phyloP scores from a whole-genome alignment of 208 protist genomes.

The Zelonia costaricensis region DNA sequence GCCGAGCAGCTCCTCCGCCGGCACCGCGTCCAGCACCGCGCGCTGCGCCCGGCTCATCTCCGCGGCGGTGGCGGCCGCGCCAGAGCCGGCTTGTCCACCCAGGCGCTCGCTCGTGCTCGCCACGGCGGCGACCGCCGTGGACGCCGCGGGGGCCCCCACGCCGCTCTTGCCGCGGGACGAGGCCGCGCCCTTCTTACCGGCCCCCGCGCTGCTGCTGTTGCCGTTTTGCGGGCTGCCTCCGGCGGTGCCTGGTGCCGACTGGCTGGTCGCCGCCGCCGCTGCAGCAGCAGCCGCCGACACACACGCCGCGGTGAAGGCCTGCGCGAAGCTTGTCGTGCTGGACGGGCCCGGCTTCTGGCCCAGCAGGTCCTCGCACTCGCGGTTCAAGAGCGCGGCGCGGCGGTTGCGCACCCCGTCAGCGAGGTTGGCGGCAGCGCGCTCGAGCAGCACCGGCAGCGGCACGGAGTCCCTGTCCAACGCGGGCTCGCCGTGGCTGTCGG shows the following conservation, averaged over 20 bases:
- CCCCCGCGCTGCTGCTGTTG: not conserved
- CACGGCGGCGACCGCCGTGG: not conserved
- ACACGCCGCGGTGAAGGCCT: not conserved
- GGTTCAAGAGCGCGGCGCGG: constrained; percentile 10
- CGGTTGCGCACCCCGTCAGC: constrained; percentile 22
- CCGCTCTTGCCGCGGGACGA: constrained; percentile 2
- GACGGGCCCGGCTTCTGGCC: constrained; percentile 1
- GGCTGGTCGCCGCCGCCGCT: not conserved
- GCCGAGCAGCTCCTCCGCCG: constrained; percentile 11
- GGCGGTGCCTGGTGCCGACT: not conserved
- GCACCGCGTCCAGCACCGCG: constrained; percentile 2
- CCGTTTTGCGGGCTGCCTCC: not conserved
- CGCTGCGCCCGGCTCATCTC: constrained; percentile 11
- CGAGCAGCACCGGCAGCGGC: constrained; percentile 47
- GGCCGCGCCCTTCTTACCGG: not conserved
- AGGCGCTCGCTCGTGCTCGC: no score
- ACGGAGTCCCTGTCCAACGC: constrained; percentile 6
- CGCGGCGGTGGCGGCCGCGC: not conserved
- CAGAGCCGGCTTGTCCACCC: no score
- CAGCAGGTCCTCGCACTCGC: constrained; percentile 15
- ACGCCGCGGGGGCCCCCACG: not conserved
- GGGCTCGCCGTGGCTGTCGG: not conserved
- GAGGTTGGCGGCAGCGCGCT: constrained; percentile 40
- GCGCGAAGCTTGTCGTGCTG: constrained; percentile 1
- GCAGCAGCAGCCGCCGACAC: not conserved